Evolutionary conservation across 441 rosid genomes (phyloP), one percentile per base, ranked within the genome.

Genomic region (Aquilaria agallochum): DNA sequence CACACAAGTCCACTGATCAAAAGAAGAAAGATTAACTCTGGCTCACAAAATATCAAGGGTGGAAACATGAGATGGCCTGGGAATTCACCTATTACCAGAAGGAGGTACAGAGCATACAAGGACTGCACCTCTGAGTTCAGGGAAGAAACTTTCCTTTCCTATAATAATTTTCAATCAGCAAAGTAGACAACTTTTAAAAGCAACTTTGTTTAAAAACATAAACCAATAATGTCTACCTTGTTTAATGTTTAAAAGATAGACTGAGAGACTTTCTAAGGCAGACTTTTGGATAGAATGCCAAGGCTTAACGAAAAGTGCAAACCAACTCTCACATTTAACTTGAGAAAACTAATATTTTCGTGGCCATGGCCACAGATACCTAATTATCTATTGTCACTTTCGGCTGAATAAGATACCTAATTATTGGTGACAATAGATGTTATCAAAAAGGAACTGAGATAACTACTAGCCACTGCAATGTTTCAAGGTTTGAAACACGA

Each of bases 51-150:
- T 53, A 59, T 46, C 61, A 56, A 3, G 57, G 50, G 49, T 40
- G 65, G 50, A 59, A 9, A 55, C 33, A 54, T 58, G n/a, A 42
- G 55, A 13, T 34, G 31, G 59, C 32, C 11, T 31, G 65, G 36
- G 31, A 78, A 57, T 30, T 76, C 79, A 93, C 98, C 96, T 85
- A 75, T 93, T 90, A 66, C 98, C 92, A 1, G 89, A 80, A 70
- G 97, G 96, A 55, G 97, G 98, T 32, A 88, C 98, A n/a, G 98
- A 90, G 82, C 96, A 93, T 33, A 86, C 77, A 12, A 90, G 72
- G 11, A 70, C 85, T 10, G 90, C 96, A 20, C 92, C 97, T 32
- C 76, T 72, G 56, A 93, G 79, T 58, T 83, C 75, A 14, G 92
- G 95, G 76, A 72, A 88, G 27, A 60, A 54, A 70, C 68, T 74